These are phyloP conservation scores for Golubevia sp. DNA, from an alignment of 1,284 basidiomycete genomes.

Conservation along the genomic window DNA sequence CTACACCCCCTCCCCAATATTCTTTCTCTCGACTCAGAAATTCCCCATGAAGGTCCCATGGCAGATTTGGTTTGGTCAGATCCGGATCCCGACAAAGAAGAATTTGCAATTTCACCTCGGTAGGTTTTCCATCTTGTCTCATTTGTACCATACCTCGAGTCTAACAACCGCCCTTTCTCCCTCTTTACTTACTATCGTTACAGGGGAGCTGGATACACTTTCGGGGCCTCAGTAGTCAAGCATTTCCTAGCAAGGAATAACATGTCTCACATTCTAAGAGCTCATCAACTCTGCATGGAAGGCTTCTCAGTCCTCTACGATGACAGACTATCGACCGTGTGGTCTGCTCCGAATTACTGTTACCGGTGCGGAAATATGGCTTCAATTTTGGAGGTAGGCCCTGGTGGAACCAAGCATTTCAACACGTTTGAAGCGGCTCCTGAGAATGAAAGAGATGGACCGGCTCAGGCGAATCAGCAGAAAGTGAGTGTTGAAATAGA, in stretches of 20 bases:
- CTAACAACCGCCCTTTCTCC: slow-evolving; percentile 9
- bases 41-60: slow-evolving; percentile 99
- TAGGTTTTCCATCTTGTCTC: slow-evolving; percentile 61
- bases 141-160: not conserved
- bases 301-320: slow-evolving; percentile 94
- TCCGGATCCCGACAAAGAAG: slow-evolving; percentile 98
- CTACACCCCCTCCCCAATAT: slow-evolving; percentile 14
- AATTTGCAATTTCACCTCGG: slow-evolving; percentile 98
- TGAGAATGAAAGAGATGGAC: slow-evolving; percentile 77
- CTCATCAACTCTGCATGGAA: slow-evolving; percentile 99
- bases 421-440: slow-evolving; percentile 99
- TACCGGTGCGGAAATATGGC: slow-evolving; percentile 97
- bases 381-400: slow-evolving; percentile 92
- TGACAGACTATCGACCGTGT: slow-evolving; percentile 92
- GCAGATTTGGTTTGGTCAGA: slow-evolving; percentile 99
- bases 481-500: too few species aligned
- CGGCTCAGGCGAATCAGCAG: too few species aligned
- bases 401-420: slow-evolving; percentile 85
- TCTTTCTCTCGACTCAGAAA: slow-evolving; percentile 70
- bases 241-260: slow-evolving; percentile 89
- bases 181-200: slow-evolving; percentile 17
- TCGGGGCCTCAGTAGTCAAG: slow-evolving; percentile 96
- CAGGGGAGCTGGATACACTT: slow-evolving; percentile 98
- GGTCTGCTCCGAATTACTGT: slow-evolving; percentile 98
- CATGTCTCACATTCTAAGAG: slow-evolving; percentile 96